A percentile compares a stretch with the other conserved stretches of the same genome.
These are phyloP conservation scores for Phyllosticta citriasiana DNA, from an alignment of 2,329 filamentous ascomycete genomes.

Conservation along the genomic window DNA sequence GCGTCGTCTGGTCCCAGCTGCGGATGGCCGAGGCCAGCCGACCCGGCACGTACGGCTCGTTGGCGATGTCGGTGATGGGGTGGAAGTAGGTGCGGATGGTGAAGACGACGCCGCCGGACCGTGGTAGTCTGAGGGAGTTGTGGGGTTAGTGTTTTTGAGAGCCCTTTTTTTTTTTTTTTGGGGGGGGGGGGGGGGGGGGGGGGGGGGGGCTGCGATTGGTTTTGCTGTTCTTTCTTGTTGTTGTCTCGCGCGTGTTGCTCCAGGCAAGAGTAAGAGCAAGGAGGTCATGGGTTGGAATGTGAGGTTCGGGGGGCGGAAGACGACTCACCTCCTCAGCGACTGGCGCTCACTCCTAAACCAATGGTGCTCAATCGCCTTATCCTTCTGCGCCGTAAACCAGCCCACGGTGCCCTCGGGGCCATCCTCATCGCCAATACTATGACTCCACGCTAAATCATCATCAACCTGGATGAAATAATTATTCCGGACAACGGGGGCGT, in stretches of 20 bases:
- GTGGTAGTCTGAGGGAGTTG: slow-evolving; percentile 26
- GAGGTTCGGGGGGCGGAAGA: background rate
- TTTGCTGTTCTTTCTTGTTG: too few relatives aligned
- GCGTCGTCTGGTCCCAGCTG: slow-evolving; percentile 73
- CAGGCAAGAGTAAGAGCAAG: background rate
- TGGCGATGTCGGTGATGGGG: slow-evolving; percentile 55
- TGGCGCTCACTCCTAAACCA: slow-evolving; percentile 71
- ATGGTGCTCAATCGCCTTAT: slow-evolving; percentile 62
- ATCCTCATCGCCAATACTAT: slow-evolving; percentile 67
- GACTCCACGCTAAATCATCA: slow-evolving; percentile 64
- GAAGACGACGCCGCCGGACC: slow-evolving; percentile 48
- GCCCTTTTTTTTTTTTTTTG: background rate
- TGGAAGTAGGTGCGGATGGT: slow-evolving; percentile 75
- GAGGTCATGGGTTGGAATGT: too few relatives aligned
- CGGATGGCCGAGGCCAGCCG: slow-evolving; percentile 66
- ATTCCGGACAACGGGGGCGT: slow-evolving; percentile 58
- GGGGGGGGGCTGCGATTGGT: too few relatives aligned
- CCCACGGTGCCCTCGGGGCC: slow-evolving; percentile 40
- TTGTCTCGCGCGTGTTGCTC: background rate
- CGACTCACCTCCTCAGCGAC: slow-evolving; percentile 47
- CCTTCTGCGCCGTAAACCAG: slow-evolving; percentile 69
- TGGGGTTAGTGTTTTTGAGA: background rate
- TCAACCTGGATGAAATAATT: slow-evolving; percentile 89
- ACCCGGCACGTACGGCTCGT: slow-evolving; percentile 69
- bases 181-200: too few relatives aligned